phyloP scores from a whole-genome alignment of 345 rosid species.

The Acer negundo region DNA sequence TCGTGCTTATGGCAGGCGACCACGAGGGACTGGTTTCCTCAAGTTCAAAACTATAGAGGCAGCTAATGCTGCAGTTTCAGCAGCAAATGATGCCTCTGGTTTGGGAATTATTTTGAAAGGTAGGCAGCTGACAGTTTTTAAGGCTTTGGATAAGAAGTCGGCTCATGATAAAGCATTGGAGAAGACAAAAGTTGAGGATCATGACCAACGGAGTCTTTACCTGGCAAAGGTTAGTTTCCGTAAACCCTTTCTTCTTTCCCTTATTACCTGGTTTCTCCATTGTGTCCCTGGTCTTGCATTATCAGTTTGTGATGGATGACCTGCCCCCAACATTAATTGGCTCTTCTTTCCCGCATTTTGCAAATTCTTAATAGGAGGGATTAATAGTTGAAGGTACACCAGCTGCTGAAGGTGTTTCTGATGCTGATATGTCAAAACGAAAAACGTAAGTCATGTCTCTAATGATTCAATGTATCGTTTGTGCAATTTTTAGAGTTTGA shows the following conservation, averaged over 20 bases:
- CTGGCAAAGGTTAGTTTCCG: constrained; percentile 70
- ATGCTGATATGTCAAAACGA: constrained; percentile 73
- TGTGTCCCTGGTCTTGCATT: neutral
- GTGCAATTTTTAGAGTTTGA: neutral
- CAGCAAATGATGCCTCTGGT: constrained; percentile 62
- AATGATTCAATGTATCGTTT: neutral
- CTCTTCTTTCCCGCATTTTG: neutral
- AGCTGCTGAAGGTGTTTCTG: constrained; percentile 89
- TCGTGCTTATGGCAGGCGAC: constrained; percentile 63
- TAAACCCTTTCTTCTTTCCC: neutral
- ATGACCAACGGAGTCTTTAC: constrained; percentile 80
- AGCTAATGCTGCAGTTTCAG: constrained; percentile 70
- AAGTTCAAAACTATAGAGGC: constrained; percentile 76
- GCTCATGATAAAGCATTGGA: constrained; percentile 71
- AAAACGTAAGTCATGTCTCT: constrained; percentile 41
- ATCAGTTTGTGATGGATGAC: constrained; percentile 1
- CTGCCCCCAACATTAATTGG: neutral
- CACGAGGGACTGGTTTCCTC: constrained; percentile 89
- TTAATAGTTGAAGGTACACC: constrained; percentile 81
- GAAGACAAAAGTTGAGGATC: constrained; percentile 67
- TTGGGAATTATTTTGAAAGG: constrained; percentile 78
- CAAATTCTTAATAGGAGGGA: constrained; percentile 67
- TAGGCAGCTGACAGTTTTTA: constrained; percentile 70
- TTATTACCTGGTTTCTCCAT: neutral
- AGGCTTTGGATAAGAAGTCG: constrained; percentile 82